Evolutionary conservation across 2,329 filamentous ascomycete species (phyloP).

Genomic region (Sporothrix pallida): DNA sequence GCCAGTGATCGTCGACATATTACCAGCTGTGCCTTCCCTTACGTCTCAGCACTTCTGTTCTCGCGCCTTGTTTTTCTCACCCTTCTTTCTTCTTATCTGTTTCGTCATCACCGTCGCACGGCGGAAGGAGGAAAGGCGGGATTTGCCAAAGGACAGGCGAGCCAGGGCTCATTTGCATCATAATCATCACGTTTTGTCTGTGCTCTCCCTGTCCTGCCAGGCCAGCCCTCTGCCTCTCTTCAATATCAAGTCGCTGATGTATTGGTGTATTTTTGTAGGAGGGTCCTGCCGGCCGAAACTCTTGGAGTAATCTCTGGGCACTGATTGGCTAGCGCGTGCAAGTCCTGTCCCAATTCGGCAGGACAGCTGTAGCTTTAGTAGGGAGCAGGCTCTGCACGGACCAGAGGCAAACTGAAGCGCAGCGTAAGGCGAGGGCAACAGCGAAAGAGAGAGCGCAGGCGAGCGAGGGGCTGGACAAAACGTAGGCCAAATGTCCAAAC

Average conservation of each 20-base stretch:
- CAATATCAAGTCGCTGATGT: background rate
- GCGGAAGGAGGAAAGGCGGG: background rate
- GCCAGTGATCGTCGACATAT: no score
- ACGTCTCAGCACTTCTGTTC: background rate
- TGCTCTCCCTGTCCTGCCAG: background rate
- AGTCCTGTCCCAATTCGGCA: slow-evolving; percentile 26
- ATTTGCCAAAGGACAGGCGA: background rate
- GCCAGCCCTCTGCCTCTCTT: background rate
- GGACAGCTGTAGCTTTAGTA: background rate
- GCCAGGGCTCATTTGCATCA: background rate
- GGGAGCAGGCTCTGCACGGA: slow-evolving; percentile 10
- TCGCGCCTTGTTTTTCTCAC: slow-evolving; percentile 1
- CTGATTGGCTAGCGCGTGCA: slow-evolving; percentile 25
- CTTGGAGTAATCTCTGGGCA: background rate
- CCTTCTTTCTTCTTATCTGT: background rate
- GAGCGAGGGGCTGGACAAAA: background rate
- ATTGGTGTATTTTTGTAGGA: background rate
- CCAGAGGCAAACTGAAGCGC: background rate
- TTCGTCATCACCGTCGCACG: slow-evolving; percentile 2
- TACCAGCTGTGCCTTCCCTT: no score
- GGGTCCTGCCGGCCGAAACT: background rate
- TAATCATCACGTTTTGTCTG: background rate
- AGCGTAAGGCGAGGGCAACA: background rate
- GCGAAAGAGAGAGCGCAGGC: background rate
- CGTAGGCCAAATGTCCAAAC: background rate